phyloP scores from a whole-genome alignment of 768 basidiomycete species.

The Lactifluus rugatus region DNA sequence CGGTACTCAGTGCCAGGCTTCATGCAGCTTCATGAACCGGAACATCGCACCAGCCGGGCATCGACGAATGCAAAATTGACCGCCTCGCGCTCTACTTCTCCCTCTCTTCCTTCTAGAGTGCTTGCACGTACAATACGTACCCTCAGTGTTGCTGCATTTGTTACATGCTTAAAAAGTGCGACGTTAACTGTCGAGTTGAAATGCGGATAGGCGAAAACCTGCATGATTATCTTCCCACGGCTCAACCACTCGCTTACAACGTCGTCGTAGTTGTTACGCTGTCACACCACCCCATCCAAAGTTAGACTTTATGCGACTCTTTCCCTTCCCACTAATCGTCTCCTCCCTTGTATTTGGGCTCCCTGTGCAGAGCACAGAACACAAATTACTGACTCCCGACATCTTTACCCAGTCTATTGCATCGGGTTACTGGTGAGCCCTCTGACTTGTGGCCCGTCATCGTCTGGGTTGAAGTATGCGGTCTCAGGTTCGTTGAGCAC shows the following conservation, averaged over 20 bases:
- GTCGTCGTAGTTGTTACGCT: neutral
- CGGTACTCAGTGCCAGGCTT: conserved; percentile 2
- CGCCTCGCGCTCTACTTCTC: conserved; percentile 60
- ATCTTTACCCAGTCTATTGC: conserved; percentile 46
- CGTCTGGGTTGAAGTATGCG: neutral
- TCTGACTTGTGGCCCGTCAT: neutral
- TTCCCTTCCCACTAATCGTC: conserved; percentile 14
- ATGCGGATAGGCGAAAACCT: conserved; percentile 46
- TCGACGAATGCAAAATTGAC: conserved; percentile 91
- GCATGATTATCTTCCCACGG: conserved; percentile 34
- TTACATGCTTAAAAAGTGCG: conserved; percentile 58
- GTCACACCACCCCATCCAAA: no score
- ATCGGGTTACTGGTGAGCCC: conserved; percentile 50
- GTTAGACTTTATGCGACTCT: neutral
- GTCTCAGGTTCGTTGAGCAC: conserved; percentile 65
- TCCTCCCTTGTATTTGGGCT: conserved; percentile 16
- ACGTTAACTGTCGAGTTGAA: conserved; percentile 43
- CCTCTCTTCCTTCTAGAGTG: conserved; percentile 44
- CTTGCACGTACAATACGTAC: conserved; percentile 64
- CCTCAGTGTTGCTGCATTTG: conserved; percentile 52
- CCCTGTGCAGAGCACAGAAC: conserved; percentile 21
- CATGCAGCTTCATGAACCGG: no score
- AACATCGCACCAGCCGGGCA: conserved; percentile 51
- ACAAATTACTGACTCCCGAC: conserved; percentile 41
- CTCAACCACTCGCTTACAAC: neutral